Base-by-base conservation (phyloP, 768 basidiomycete genomes). In the Tylopilus sp. region DNA sequence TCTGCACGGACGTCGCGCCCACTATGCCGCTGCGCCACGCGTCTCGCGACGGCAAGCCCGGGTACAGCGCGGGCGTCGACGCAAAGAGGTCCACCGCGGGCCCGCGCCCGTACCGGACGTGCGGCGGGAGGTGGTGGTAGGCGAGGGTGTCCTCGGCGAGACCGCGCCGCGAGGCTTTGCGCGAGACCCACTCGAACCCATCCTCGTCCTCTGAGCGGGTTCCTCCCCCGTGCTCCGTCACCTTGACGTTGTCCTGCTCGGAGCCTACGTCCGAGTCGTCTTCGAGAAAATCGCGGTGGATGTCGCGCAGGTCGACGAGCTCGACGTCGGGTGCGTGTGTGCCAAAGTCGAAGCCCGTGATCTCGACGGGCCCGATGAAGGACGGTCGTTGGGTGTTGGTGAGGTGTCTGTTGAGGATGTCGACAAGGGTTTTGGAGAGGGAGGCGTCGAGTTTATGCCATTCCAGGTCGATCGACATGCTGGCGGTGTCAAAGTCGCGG, bases 401-500 rank as follows among this genome's bases (percentile, higher is more conserved):
- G 22, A 99, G 86, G 52, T 92, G 88, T 53, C 75, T 74, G 73
- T 97, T 94, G 63, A 99, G 85, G 43, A 86, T 64, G 34, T 82
- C 77, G 52, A 94, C 80, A 53, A 95, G 78, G 28, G 78, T 78
- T 17, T 75, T 74, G 9, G 92, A 80, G 12, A 97, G 80, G 2
- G 84, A 79, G 21, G 78, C 69, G 71, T 92, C 86, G 56, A 98
- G 83, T 60, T 85, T 84, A 59, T 75, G 72, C 95, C 96, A 99
- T 75, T 96, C 91, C 50, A 99, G 75, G 75, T 98, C 96, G 72
- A 99, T 83, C 17, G 94, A 96, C 95, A 97, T 97, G 5, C 34
- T 26, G 44, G 25, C 31, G 28, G 30, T 31, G 33, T 40, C 45
- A 6, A 19, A n/a, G n/a, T n/a, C n/a, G n/a, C n/a, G n/a, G n/a